Percentiles rank a stretch among this genome's conserved stretches.
Conservation (phyloP, 108 stramenopile species). For the Skeletonema costatum region DNA sequence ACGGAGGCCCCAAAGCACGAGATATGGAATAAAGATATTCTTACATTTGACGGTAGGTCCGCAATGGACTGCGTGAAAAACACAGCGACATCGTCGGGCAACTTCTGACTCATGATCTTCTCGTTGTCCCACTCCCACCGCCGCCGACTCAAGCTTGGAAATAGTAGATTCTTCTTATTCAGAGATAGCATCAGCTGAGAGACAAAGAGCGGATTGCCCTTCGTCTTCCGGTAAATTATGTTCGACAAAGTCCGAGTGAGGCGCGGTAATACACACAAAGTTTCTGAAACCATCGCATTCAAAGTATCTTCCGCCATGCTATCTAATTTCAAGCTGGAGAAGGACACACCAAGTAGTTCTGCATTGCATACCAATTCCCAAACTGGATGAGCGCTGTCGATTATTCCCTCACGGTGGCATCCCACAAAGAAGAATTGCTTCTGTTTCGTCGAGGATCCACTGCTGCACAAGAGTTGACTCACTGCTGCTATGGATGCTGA, state of each 20-base stretch:
- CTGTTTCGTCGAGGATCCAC: background rate
- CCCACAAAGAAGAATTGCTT: slow-evolving; percentile 5
- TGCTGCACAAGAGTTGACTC: background rate
- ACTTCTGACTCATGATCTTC: slow-evolving; percentile 9
- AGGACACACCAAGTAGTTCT: background rate
- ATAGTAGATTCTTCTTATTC: slow-evolving; percentile 10
- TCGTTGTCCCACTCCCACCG: slow-evolving; percentile 39
- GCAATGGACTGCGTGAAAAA: slow-evolving; percentile 6
- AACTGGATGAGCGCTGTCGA: background rate
- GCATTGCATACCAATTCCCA: background rate
- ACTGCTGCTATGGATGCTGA: slow-evolving; percentile 5
- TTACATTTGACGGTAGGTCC: slow-evolving; percentile 9
- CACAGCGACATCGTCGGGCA: slow-evolving; percentile 21
- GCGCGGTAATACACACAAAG: no score
- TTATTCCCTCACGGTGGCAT: slow-evolving; percentile 9
- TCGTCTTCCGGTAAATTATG: background rate
- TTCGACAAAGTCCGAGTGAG: no score
- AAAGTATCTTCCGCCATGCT: background rate
- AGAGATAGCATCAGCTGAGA: slow-evolving; percentile 13
- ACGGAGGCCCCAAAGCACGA: slow-evolving; percentile 25
- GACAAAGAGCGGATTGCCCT: slow-evolving; percentile 28
- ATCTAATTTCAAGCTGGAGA: background rate
- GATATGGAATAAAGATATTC: background rate
- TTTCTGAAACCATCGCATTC: no score
- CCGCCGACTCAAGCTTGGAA: slow-evolving; percentile 15